Base-by-base conservation (phyloP, 371 early-diverging fungal species). In the Lichtheimia hyalospora region DNA sequence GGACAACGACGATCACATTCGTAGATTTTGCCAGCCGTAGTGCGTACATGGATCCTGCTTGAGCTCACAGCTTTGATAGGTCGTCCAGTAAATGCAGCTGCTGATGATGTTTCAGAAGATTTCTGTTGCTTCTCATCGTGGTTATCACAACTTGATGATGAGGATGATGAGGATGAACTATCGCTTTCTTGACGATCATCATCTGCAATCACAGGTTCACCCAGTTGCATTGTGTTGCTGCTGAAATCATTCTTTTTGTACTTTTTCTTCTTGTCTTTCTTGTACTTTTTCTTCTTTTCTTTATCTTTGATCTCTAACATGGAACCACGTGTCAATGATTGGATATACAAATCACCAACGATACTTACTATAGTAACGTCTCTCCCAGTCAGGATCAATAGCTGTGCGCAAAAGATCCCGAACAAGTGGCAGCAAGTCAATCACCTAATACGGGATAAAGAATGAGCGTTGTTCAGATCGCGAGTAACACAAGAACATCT, bases 1-100 rank as follows among this genome's bases (percentile, higher is more conserved):
- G 89, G 89, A 62, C 89, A 89, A 60, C 71, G 85, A 27, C 88
- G 75, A 67, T 87, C 86, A 43, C 82, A 84, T 66, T 89, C 89
- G 55, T 77, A 89, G 1, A 81, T 72, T n/a, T 70, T 63, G 14
- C 86, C 86, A 59, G 75, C 63, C 1, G 67, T 57, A 12, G 86
- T 77, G 24, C 72, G 72, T 18, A 89, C 83, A 49, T 77, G 74
- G 46, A 89, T 80, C 8, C 86, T 78, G 56, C 84, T 83, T 12
- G 68, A 73, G 54, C 69, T 66, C 24, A 77, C 62, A 44, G 70
- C 59, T 54, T 78, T 74, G 41, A 76, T 78, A 5, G 79, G 75
- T 20, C 79, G 69, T 49, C 74, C 60, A 12, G 52, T 21, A 14
- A 60, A 52, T n/a, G 24, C 60, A 2, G 39, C 14, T 49, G 50